Conservation (phyloP, 106 monocot species). For the Acanthochlamys bracteata region DNA sequence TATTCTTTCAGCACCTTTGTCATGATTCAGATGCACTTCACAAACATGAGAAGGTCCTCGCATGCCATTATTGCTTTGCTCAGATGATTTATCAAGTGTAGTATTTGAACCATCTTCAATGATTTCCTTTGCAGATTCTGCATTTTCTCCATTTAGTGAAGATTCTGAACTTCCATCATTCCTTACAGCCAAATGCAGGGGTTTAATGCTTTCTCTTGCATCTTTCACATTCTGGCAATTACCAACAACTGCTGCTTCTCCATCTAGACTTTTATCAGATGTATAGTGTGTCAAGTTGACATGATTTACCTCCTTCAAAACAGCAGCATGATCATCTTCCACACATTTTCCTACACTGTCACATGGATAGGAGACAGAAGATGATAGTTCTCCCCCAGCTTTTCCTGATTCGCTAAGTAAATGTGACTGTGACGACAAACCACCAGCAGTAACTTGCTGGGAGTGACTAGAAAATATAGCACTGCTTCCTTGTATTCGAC, state of each 20-base stretch:
- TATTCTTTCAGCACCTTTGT: constrained; percentile 8
- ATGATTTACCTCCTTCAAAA: constrained; percentile 6
- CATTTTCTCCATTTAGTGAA: constrained; percentile 5
- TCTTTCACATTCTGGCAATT: constrained; percentile 2
- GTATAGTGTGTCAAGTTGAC: constrained; percentile 5
- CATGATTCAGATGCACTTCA: constrained; percentile 8
- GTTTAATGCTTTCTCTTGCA: constrained; percentile 8
- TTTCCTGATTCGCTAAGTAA: constrained; percentile 3
- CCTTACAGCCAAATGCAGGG: background rate
- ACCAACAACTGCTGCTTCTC: constrained; percentile 10
- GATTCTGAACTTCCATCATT: constrained; percentile 6
- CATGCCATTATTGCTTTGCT: background rate
- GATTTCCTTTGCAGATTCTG: constrained; percentile 2
- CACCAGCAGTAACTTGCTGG: constrained; percentile 6
- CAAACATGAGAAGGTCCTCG: constrained; percentile 2
- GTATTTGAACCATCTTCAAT: constrained; percentile 2
- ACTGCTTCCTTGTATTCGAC: constrained; percentile 38
- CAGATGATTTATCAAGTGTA: background rate
- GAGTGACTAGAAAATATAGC: constrained; percentile 5
- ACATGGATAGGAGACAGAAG: constrained; percentile 3
- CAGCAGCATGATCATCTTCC: background rate
- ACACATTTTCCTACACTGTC: constrained; percentile 9
- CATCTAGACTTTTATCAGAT: background rate
- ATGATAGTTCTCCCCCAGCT: background rate
- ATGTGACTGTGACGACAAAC: constrained; percentile 5